phyloP scores from a whole-genome alignment of 139 green algal species.

The Asterochloris erici region DNA sequence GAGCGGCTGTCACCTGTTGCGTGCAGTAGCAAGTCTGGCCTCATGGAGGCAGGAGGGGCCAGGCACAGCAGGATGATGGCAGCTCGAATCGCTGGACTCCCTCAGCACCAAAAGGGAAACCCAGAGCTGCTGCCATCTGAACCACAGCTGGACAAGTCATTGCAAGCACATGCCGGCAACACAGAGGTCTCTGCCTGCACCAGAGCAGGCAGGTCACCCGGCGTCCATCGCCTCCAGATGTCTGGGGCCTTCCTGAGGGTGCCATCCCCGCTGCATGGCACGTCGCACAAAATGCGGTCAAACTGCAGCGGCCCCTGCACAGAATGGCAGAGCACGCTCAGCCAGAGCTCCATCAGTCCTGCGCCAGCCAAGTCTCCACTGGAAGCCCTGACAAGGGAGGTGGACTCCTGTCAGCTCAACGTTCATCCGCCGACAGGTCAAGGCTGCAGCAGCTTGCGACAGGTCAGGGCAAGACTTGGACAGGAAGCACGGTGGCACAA shows the following conservation, averaged over 20 bases:
- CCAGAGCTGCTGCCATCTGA: background rate
- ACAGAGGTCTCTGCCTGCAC: too few relatives aligned
- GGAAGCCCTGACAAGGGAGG: too few relatives aligned
- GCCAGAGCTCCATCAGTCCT: background rate
- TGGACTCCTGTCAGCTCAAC: too few relatives aligned
- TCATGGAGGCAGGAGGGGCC: too few relatives aligned
- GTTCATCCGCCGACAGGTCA: too few relatives aligned
- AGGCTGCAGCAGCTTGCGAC: too few relatives aligned
- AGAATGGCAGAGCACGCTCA: background rate
- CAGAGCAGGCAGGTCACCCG: background rate
- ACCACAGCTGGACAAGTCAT: background rate
- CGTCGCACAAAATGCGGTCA: slow-evolving; percentile 95
- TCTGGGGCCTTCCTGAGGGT: slow-evolving; percentile 97
- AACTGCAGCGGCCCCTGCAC: slow-evolving; percentile 48
- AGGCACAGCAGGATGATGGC: background rate
- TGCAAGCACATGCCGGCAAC: background rate
- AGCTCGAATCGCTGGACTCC: too few relatives aligned
- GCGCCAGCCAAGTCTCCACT: background rate
- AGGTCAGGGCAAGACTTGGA: too few relatives aligned
- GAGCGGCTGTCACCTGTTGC: too few relatives aligned
- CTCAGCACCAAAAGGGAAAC: too few relatives aligned
- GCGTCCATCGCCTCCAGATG: slow-evolving; percentile 89
- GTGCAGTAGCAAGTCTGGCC: too few relatives aligned
- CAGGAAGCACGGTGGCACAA: too few relatives aligned
- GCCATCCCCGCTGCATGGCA: slow-evolving; percentile 96